These are phyloP conservation scores for Ampelocalamus luodianensis DNA, from an alignment of 176 grass and related monocot species.

Conservation along the genomic window DNA sequence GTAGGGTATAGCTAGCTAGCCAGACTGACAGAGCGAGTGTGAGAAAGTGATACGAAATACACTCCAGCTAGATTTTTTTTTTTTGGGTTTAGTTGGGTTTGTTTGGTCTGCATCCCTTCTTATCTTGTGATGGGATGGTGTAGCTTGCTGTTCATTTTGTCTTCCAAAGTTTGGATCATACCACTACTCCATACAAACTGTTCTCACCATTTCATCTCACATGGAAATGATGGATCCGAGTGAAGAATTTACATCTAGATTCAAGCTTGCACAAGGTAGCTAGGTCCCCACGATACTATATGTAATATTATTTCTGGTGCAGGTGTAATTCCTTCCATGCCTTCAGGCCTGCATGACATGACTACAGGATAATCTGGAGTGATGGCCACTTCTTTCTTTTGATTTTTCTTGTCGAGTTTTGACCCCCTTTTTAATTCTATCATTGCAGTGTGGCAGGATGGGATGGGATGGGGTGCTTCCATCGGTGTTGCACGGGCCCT, in stretches of 20 bases:
- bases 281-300: not conserved
- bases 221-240: not conserved
- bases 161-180: not conserved
- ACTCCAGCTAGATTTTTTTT: not conserved
- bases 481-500: slow-evolving; percentile 44
- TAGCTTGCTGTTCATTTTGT: not conserved
- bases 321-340: slow-evolving; percentile 51
- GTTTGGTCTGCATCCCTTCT: too few relatives aligned
- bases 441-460: slow-evolving; percentile 38
- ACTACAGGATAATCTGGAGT: slow-evolving; percentile 50
- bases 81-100: too few relatives aligned
- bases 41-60: not conserved
- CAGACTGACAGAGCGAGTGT: not conserved
- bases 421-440: slow-evolving; percentile 19
- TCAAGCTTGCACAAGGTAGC: not conserved
- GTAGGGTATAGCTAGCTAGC: slow-evolving; percentile 36
- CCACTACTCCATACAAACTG: not conserved
- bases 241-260: not conserved
- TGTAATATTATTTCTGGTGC: not conserved
- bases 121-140: not conserved
- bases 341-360: slow-evolving; percentile 45
- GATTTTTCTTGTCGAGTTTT: slow-evolving; percentile 22
- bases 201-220: not conserved
- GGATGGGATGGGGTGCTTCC: slow-evolving; percentile 47
- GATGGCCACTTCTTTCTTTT: slow-evolving; percentile 41